Percentiles rank a stretch among this genome's conserved stretches.
phyloP scores from a whole-genome alignment of 192 early-diverging fungal species.

The Backusella liffmaniae region DNA sequence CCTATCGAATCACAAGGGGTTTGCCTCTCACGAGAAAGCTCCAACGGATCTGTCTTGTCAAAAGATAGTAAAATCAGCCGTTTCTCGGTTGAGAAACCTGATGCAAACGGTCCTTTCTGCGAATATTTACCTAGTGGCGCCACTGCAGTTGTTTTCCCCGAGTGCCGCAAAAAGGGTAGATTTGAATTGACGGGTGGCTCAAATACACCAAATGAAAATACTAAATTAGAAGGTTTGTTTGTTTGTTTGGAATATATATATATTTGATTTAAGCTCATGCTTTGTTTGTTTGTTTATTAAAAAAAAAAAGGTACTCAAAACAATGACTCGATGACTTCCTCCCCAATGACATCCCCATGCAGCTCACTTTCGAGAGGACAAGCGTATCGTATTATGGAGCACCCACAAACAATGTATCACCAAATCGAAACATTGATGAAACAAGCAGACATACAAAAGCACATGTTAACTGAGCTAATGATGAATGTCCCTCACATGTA shows the following conservation, averaged over 20 bases:
- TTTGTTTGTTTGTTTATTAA: neutral
- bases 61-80: conserved; percentile 18
- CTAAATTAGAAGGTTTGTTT: neutral
- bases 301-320: neutral
- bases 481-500: neutral
- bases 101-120: neutral
- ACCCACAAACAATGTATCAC: neutral
- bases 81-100: conserved; percentile 14
- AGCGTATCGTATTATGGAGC: conserved; percentile 6
- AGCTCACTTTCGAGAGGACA: conserved; percentile 16
- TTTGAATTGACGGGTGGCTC: conserved; percentile 35
- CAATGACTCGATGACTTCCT: neutral
- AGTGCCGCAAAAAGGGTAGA: conserved; percentile 36
- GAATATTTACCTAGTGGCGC: neutral
- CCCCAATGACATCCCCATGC: conserved; percentile 7
- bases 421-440: conserved; percentile 16
- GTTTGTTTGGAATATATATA: too few species aligned
- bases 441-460: conserved; percentile 11
- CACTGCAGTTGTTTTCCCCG: neutral
- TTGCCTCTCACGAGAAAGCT: conserved; percentile 14
- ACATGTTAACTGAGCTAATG: conserved; percentile 11
- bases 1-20: conserved; percentile 8
- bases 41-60: conserved; percentile 10
- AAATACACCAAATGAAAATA: conserved; percentile 1
- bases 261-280: neutral